A percentile compares a stretch with the other conserved stretches of the same genome.
These are phyloP conservation scores for Chimonanthus salicifolius DNA, from an alignment of 164 flowering plant genomes.

Conservation along the genomic window DNA sequence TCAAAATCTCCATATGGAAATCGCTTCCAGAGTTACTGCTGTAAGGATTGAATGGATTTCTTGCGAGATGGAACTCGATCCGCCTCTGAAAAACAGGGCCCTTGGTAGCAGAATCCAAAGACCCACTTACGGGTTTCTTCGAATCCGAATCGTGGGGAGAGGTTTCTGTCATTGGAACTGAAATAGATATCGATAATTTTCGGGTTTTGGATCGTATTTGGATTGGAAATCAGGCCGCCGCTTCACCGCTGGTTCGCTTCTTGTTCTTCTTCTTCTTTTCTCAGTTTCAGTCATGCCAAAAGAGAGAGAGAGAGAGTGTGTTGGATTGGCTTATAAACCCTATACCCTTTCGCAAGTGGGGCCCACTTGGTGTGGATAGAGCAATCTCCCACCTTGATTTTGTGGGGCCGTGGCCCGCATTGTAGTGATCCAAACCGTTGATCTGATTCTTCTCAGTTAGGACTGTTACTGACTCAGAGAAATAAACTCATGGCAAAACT, in stretches of 20 bases:
- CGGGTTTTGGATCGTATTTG: not conserved
- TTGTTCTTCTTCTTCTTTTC: not conserved
- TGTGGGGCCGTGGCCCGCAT: no score
- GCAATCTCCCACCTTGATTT: no score
- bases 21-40: constrained; percentile 20
- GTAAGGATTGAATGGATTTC: constrained; percentile 36
- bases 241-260: not conserved
- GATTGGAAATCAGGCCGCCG: not conserved
- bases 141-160: constrained; percentile 8
- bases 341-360: not conserved
- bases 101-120: constrained; percentile 1
- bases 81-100: constrained; percentile 28
- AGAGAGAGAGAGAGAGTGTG: not conserved
- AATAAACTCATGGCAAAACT: no score
- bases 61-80: constrained; percentile 57
- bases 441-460: no score
- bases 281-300: not conserved
- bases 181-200: not conserved
- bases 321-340: not conserved
- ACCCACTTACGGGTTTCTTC: constrained; percentile 10
- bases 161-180: constrained; percentile 15
- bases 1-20: constrained; percentile 64
- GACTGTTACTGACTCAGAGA: no score
- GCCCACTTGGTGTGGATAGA: no score
- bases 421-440: no score